Percentiles rank a stretch among this genome's conserved stretches.
Evolutionary conservation across 352 stramenopile species (phyloP).

Genomic region (Pythium volutum): DNA sequence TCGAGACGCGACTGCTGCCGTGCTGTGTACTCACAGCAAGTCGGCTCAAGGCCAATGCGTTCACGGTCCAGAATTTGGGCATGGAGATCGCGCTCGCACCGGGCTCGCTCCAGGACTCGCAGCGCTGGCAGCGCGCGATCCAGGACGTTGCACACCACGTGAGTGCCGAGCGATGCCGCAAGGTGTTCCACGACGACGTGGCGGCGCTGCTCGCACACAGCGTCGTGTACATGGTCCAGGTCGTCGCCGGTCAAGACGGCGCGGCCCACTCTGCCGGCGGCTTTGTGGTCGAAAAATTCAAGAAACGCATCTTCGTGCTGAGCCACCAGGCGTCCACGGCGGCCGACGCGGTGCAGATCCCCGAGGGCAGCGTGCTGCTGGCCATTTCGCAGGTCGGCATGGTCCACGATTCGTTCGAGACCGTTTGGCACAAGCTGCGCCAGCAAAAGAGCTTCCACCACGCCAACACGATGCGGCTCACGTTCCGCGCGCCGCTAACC

Average conservation of each 20-base stretch:
- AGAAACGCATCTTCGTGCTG: slow-evolving; percentile 61
- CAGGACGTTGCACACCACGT: slow-evolving; percentile 26
- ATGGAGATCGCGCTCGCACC: slow-evolving; percentile 49
- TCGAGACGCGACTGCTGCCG: slow-evolving; percentile 51
- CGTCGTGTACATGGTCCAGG: slow-evolving; percentile 44
- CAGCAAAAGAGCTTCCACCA: slow-evolving; percentile 52
- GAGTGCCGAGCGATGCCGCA: slow-evolving; percentile 31
- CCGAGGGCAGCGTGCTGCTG: slow-evolving; percentile 53
- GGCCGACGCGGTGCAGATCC: slow-evolving; percentile 24
- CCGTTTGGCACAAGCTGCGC: slow-evolving; percentile 60
- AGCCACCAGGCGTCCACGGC: slow-evolving; percentile 32
- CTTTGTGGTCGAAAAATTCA: slow-evolving; percentile 53
- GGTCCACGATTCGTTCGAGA: slow-evolving; percentile 61
- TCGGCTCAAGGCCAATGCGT: slow-evolving; percentile 54
- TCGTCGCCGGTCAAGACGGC: slow-evolving; percentile 17
- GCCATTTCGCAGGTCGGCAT: slow-evolving; percentile 60
- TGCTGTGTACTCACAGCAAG: slow-evolving; percentile 39
- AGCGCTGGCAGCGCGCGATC: slow-evolving; percentile 51
- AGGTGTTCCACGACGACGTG: slow-evolving; percentile 54
- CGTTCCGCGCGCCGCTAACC: slow-evolving; percentile 46
- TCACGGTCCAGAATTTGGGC: slow-evolving; percentile 47
- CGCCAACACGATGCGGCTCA: slow-evolving; percentile 41
- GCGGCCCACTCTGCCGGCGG: slow-evolving; percentile 20
- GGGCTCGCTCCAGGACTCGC: slow-evolving; percentile 32
- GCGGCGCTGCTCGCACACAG: slow-evolving; percentile 42